A percentile compares a stretch with the other conserved stretches of the same genome.
Evolutionary conservation across 768 basidiomycete species (phyloP).

Genomic region (Podaxis mareebaensis): DNA sequence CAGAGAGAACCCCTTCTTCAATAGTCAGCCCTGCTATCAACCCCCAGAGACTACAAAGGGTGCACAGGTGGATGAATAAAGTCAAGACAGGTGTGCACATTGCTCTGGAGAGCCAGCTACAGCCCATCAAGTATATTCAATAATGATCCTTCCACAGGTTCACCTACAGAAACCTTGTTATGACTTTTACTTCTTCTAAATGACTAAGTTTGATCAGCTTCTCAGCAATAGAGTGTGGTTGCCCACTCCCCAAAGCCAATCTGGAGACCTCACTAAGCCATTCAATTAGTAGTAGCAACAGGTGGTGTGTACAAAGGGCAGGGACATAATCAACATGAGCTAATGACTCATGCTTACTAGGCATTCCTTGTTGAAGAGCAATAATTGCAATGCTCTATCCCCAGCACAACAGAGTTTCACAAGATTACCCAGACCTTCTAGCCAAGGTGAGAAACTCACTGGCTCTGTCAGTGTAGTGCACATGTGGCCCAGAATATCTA

Average conservation of each 20-base stretch:
- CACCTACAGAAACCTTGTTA: conserved; percentile 84
- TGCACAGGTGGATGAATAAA: conserved; percentile 8
- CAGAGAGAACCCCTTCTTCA: conserved; percentile 19
- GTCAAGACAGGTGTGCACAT: background rate
- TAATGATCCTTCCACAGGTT: conserved; percentile 83
- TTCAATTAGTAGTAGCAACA: conserved; percentile 91
- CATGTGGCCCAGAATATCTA: conserved; percentile 89
- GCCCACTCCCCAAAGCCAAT: conserved; percentile 68
- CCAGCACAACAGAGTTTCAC: no score
- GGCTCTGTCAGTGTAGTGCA: conserved; percentile 89
- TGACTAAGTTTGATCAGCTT: conserved; percentile 79
- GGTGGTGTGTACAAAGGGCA: conserved; percentile 91
- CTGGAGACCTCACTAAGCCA: conserved; percentile 87
- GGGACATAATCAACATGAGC: conserved; percentile 89
- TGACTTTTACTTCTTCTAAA: conserved; percentile 86
- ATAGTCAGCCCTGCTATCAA: conserved; percentile 19
- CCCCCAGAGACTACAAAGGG: conserved; percentile 23
- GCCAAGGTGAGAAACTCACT: conserved; percentile 53
- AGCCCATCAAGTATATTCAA: conserved; percentile 36
- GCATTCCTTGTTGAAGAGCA: no score
- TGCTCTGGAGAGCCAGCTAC: conserved; percentile 24
- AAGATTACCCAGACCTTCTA: no score
- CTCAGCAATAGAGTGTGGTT: conserved; percentile 41
- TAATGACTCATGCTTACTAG: conserved; percentile 58
- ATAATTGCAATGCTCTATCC: no score